Percentiles rank a stretch among this genome's conserved stretches.
phyloP scores from a whole-genome alignment of 805 yeast genomes.

The Kodamaea laetipori region DNA sequence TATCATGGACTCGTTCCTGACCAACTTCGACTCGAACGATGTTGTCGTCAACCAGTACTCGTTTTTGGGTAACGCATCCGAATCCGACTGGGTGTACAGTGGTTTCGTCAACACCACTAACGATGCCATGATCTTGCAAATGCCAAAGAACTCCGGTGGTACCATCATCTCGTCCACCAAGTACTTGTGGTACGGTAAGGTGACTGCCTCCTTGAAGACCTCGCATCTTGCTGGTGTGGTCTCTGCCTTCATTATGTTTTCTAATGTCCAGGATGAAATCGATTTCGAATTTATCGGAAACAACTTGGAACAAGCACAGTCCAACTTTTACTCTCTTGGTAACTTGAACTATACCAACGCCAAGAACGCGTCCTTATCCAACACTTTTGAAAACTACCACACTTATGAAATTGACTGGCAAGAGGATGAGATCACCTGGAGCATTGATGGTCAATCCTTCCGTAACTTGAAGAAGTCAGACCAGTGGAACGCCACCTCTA shows the following conservation, averaged over 20 bases:
- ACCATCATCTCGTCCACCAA: slow-evolving; percentile 78
- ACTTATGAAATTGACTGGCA: slow-evolving; percentile 80
- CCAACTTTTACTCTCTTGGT: slow-evolving; percentile 83
- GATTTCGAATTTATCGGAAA: slow-evolving; percentile 87
- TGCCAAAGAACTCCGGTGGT: slow-evolving; percentile 77
- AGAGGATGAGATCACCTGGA: slow-evolving; percentile 71
- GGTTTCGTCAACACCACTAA: slow-evolving; percentile 55
- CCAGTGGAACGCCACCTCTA: slow-evolving; percentile 64
- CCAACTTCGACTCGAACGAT: slow-evolving; percentile 41
- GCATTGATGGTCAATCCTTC: slow-evolving; percentile 63
- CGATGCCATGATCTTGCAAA: slow-evolving; percentile 61
- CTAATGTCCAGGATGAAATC: slow-evolving; percentile 87
- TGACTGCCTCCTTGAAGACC: slow-evolving; percentile 66
- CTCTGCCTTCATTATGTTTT: slow-evolving; percentile 76
- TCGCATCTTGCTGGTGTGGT: slow-evolving; percentile 81
- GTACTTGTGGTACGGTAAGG: slow-evolving; percentile 87
- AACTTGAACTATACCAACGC: slow-evolving; percentile 65
- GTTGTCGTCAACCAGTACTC: slow-evolving; percentile 28
- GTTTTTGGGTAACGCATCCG: slow-evolving; percentile 72
- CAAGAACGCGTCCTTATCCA: slow-evolving; percentile 39
- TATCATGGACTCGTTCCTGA: slow-evolving; percentile 54
- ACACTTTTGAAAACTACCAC: slow-evolving; percentile 72
- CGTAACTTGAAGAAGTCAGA: slow-evolving; percentile 65
- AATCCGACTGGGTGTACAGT: slow-evolving; percentile 68
- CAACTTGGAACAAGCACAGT: slow-evolving; percentile 64